A percentile compares a stretch with the other conserved stretches of the same genome.
phyloP scores from a whole-genome alignment of 2,329 filamentous ascomycete species.

The Malbranchea cinnamomea region DNA sequence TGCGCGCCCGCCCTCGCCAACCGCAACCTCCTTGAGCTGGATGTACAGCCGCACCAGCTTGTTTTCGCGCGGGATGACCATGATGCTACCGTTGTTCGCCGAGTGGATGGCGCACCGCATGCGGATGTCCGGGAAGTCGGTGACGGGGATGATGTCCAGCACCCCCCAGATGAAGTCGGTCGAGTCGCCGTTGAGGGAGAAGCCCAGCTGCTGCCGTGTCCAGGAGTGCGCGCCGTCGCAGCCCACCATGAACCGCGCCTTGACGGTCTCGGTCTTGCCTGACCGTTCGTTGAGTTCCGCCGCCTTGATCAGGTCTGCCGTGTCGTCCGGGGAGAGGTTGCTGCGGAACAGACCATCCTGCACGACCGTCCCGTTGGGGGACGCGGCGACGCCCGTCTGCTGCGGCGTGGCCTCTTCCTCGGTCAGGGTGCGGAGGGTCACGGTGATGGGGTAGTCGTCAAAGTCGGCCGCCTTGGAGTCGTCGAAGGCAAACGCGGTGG shows the following conservation, averaged over 20 bases:
- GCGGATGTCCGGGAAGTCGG: conserved; percentile 65
- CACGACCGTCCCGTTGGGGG: conserved; percentile 17
- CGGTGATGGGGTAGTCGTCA: conserved; percentile 44
- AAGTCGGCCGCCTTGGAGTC: conserved; percentile 32
- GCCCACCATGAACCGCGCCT: conserved; percentile 41
- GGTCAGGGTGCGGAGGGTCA: conserved; percentile 41
- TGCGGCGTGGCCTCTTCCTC: conserved; percentile 43
- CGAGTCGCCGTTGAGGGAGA: conserved; percentile 48
- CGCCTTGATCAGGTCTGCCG: conserved; percentile 32
- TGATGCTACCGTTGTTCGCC: conserved; percentile 56
- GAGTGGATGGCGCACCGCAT: conserved; percentile 68
- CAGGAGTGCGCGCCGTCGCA: conserved; percentile 57
- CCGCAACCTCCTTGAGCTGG: conserved; percentile 23
- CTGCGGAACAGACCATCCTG: conserved; percentile 45
- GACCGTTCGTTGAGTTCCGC: conserved; percentile 1
- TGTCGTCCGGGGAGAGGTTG: conserved; percentile 43
- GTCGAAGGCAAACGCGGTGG: conserved; percentile 57
- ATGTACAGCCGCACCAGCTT: conserved; percentile 56
- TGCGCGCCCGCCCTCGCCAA: conserved; percentile 31
- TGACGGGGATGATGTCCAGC: conserved; percentile 58
- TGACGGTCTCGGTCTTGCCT: conserved; percentile 35
- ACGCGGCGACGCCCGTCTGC: conserved; percentile 19
- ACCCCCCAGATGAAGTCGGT: conserved; percentile 62
- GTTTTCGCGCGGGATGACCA: conserved; percentile 65
- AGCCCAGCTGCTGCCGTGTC: conserved; percentile 40